Percentiles rank a stretch among this genome's conserved stretches.
These are phyloP conservation scores for Angomonas desouzai DNA, from an alignment of 208 protist species.

Conservation along the genomic window DNA sequence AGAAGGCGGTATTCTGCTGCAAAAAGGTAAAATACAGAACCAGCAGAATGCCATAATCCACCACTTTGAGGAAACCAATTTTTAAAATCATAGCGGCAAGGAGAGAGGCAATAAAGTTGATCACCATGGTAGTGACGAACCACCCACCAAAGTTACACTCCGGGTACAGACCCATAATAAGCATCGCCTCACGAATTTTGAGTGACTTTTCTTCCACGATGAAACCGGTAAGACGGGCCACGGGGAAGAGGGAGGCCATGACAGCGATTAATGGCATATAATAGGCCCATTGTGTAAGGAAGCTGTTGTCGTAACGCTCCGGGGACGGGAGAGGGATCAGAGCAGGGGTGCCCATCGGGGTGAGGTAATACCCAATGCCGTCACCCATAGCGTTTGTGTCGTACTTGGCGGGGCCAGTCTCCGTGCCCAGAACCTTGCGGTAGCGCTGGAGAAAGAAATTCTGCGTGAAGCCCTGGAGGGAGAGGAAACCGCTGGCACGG, in stretches of 20 bases:
- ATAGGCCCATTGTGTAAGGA: conserved; percentile 53
- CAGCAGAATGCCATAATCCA: conserved; percentile 61
- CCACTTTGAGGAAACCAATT: conserved; percentile 51
- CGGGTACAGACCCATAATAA: conserved; percentile 84
- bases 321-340: conserved; percentile 59
- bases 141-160: conserved; percentile 66
- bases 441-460: conserved; percentile 43
- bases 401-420: conserved; percentile 11
- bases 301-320: conserved; percentile 37
- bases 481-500: conserved; percentile 73
- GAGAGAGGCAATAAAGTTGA: conserved; percentile 53
- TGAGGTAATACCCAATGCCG: conserved; percentile 37
- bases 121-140: conserved; percentile 54
- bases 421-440: conserved; percentile 3
- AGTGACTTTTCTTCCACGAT: conserved; percentile 81
- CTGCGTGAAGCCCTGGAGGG: conserved; percentile 69
- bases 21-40: conserved; percentile 72
- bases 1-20: conserved; percentile 66
- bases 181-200: conserved; percentile 79
- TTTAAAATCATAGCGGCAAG: conserved; percentile 51
- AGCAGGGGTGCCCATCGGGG: conserved; percentile 23
- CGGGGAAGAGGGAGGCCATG: conserved; percentile 68
- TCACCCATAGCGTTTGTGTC: neutral
- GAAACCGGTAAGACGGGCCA: conserved; percentile 50
- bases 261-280: conserved; percentile 75